Evolutionary conservation across 805 yeast genomes (phyloP), one percentile per base, ranked within the genome.

Genomic region (Maudiozyma bulderi): DNA sequence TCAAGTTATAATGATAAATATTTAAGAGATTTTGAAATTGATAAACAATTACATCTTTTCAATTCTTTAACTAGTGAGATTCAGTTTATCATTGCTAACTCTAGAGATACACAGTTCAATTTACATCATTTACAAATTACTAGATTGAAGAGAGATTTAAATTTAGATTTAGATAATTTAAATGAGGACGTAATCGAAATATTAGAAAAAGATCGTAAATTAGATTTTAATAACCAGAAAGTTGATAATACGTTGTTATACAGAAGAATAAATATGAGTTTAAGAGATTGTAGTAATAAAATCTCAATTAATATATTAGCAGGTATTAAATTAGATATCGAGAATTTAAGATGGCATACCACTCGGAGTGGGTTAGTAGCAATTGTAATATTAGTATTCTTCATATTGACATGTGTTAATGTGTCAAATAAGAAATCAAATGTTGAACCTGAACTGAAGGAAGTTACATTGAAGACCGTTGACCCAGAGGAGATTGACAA

Each of bases 61-160:
- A 91, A 89, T 61, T 95, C 96, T 33, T 96, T 96, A 0, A 87
- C 87, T 52, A 83, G 90, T 48, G 98, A 91, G 64, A 67, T 91
- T 37, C 68, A 84, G 45, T 86, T 84, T 43, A 96, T 89, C 57
- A 78, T 89, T 28, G 80, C 83, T 40, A 75, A 82, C 40, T 76
- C 84, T 32, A 71, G 97, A 54, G 89, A 84, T 53, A 70, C 73
- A 10, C 86, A 86, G 52, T 71, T 84, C 47, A 81, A 81, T 54
- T 83, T 81, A 47, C 72, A 83, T 47, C 80, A 84, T 26, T 76
- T 80, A 51, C 79, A 81, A 43, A 76, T 84, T 40, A 82, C 84
- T 50, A 76, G 80, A 7, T 61, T 91, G 43, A 87, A 86, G 53
- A 72, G 95, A 40, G 84, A 83, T 47, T 78, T 84, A 53, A 82